A percentile compares a stretch with the other conserved stretches of the same genome.
Evolutionary conservation across 768 basidiomycete genomes (phyloP).

Genomic region (Lactifluus volemus): DNA sequence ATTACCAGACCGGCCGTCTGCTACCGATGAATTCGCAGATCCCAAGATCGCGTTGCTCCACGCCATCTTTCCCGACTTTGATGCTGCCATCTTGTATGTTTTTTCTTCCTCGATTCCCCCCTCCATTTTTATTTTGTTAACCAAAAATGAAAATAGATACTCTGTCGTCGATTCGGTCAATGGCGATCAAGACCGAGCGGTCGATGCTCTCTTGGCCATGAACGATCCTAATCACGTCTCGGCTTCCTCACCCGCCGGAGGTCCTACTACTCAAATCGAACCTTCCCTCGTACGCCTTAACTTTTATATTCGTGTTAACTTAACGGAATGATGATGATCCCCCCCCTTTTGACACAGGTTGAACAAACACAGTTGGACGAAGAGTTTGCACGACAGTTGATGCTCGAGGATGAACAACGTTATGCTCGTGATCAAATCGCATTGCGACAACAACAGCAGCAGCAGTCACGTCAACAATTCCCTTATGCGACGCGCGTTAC

Average conservation of each 20-base stretch:
- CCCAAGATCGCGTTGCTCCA: conserved; percentile 18
- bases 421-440: conserved; percentile 21
- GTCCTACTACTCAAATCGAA: neutral
- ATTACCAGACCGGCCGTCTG: neutral
- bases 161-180: conserved; percentile 59
- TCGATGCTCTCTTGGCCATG: conserved; percentile 76
- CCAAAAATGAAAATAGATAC: neutral
- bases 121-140: neutral
- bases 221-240: conserved; percentile 70
- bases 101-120: neutral
- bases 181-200: conserved; percentile 65
- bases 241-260: conserved; percentile 24
- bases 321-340: too few species aligned
- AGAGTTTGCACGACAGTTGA: conserved; percentile 63
- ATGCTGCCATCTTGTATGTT: conserved; percentile 18
- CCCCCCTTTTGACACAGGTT: conserved; percentile 22
- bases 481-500: conserved; percentile 5
- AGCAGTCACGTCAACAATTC: conserved; percentile 7
- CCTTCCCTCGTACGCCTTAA: neutral
- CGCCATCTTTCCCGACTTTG: conserved; percentile 20
- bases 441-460: conserved; percentile 13
- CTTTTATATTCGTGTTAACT: too few species aligned
- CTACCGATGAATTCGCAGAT: conserved; percentile 17
- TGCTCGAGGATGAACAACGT: conserved; percentile 43
- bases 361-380: conserved; percentile 71